Percentiles rank a stretch among this genome's conserved stretches.
Evolutionary conservation across 306 rosid genomes (phyloP).

Genomic region (Crotalaria pallida): DNA sequence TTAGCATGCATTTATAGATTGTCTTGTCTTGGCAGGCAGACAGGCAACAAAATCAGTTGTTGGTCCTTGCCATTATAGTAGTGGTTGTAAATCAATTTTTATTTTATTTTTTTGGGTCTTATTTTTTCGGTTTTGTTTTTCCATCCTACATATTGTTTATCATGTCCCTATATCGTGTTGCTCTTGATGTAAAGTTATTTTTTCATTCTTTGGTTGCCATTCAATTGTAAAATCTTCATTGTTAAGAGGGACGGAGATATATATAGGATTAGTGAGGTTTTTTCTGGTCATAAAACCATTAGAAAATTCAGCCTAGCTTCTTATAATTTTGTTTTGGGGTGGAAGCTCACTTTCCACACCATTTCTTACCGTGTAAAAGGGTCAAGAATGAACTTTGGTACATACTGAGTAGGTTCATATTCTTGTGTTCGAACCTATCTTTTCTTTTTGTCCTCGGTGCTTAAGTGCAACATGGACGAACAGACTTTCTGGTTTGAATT

Average conservation of each 20-base stretch:
- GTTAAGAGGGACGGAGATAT: slow-evolving; percentile 39
- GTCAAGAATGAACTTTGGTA: slow-evolving; percentile 20
- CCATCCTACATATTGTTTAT: slow-evolving; percentile 19
- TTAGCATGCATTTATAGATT: slow-evolving; percentile 18
- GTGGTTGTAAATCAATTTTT: slow-evolving; percentile 53
- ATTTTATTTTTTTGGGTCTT: slow-evolving; percentile 14
- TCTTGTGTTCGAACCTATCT: neutral
- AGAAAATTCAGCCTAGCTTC: slow-evolving; percentile 31
- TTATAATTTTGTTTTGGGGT: slow-evolving; percentile 29
- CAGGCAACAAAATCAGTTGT: slow-evolving; percentile 32
- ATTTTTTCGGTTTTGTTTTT: neutral
- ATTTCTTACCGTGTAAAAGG: slow-evolving; percentile 48
- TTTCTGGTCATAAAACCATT: slow-evolving; percentile 30
- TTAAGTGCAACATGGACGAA: neutral
- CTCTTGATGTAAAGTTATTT: slow-evolving; percentile 57
- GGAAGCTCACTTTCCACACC: slow-evolving; percentile 42
- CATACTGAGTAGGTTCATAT: slow-evolving; percentile 29
- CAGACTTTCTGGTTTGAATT: neutral
- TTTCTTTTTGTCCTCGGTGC: neutral
- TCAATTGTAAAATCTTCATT: slow-evolving; percentile 48
- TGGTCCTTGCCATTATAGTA: slow-evolving; percentile 42
- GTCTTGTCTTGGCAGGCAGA: slow-evolving; percentile 34
- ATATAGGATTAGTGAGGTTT: slow-evolving; percentile 35
- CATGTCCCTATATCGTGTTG: slow-evolving; percentile 31
- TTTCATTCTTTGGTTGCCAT: slow-evolving; percentile 73